Percentiles rank a stretch among this genome's conserved stretches.
Evolutionary conservation across 352 stramenopile genomes (phyloP).

Genomic region (Phytophthora vignae): DNA sequence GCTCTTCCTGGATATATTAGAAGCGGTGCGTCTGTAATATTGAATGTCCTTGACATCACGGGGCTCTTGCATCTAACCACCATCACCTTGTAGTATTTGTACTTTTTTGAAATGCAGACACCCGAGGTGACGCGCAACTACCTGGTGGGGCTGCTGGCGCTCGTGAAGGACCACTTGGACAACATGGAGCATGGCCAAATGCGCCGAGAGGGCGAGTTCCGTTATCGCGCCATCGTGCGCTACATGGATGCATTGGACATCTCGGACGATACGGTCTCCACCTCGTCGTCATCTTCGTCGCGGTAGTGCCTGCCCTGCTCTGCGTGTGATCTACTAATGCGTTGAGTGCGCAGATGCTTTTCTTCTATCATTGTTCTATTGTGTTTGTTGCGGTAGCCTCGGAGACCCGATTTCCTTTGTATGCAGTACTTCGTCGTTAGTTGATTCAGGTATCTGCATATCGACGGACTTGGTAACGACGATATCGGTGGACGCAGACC

Average conservation of each 20-base stretch:
- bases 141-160: slow-evolving; percentile 77
- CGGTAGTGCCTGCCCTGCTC: slow-evolving; percentile 25
- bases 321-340: not conserved
- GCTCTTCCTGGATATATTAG: slow-evolving; percentile 97
- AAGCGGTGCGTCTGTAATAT: slow-evolving; percentile 61
- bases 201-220: slow-evolving; percentile 79
- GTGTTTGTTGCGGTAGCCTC: slow-evolving; percentile 7
- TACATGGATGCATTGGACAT: slow-evolving; percentile 70
- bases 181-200: slow-evolving; percentile 85
- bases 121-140: slow-evolving; percentile 78
- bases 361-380: not conserved
- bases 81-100: slow-evolving; percentile 75
- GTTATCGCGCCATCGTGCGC: slow-evolving; percentile 86
- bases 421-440: not conserved
- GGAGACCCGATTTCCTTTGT: slow-evolving; percentile 13
- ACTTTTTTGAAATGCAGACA: slow-evolving; percentile 93
- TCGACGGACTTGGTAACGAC: not conserved
- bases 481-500: slow-evolving; percentile 1
- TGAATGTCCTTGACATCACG: too few relatives aligned
- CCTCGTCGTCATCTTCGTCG: slow-evolving; percentile 28
- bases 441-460: not conserved
- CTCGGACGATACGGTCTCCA: slow-evolving; percentile 24
- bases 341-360: not conserved
- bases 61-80: too few relatives aligned
- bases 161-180: slow-evolving; percentile 95